Evolutionary conservation across 129 eudicot species (phyloP).

Genomic region (Lactuca sativa): DNA sequence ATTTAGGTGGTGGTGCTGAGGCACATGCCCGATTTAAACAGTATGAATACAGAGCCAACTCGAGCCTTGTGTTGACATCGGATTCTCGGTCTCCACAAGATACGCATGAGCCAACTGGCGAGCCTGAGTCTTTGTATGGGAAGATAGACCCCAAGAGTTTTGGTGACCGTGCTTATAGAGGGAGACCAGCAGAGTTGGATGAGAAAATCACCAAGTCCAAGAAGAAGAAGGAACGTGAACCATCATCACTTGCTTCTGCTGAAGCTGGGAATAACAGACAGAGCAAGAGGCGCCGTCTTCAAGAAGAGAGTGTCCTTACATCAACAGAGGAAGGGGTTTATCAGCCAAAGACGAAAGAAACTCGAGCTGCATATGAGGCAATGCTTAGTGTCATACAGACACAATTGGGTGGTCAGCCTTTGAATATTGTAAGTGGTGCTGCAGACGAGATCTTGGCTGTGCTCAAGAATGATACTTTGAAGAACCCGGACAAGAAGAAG

Average conservation of each 20-base stretch:
- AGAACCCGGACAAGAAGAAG: constrained; percentile 82
- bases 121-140: constrained; percentile 80
- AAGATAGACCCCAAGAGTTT: constrained; percentile 72
- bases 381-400: constrained; percentile 82
- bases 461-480: constrained; percentile 67
- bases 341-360: constrained; percentile 85
- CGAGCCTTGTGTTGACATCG: constrained; percentile 85
- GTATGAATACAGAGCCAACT: constrained; percentile 81
- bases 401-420: constrained; percentile 86
- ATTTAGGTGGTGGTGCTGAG: constrained; percentile 94
- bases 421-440: constrained; percentile 80
- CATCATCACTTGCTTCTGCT: constrained; percentile 19
- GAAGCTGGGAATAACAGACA: constrained; percentile 39
- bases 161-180: constrained; percentile 77
- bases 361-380: constrained; percentile 88
- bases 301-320: constrained; percentile 80
- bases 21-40: constrained; percentile 96
- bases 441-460: constrained; percentile 94
- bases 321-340: constrained; percentile 81
- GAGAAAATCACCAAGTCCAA: constrained; percentile 63
- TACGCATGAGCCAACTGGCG: constrained; percentile 96
- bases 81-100: constrained; percentile 86
- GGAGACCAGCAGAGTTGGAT: constrained; percentile 66
- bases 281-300: constrained; percentile 71
- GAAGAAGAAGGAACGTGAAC: constrained; percentile 74